Conservation (phyloP, 768 basidiomycete genomes). For the Lyophyllum shimeji region DNA sequence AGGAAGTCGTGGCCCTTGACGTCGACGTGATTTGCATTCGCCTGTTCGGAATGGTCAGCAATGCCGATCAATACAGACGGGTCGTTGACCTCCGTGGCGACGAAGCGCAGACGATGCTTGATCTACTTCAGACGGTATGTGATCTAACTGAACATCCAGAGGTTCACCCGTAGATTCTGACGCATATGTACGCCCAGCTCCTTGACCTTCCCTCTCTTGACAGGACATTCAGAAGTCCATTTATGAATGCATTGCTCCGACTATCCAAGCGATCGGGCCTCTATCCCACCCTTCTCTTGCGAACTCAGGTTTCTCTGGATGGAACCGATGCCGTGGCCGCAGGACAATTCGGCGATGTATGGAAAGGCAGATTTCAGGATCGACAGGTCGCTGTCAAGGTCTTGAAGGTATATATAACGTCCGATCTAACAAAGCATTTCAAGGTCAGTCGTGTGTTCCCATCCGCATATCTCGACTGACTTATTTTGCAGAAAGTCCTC, state of each 20-base stretch:
- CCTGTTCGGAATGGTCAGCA: constrained; percentile 4
- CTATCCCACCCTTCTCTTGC: constrained; percentile 24
- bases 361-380: constrained; percentile 23
- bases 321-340: constrained; percentile 17
- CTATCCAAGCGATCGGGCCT: constrained; percentile 26
- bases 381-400: constrained; percentile 31
- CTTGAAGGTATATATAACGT: constrained; percentile 18
- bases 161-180: background rate
- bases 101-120: constrained; percentile 11
- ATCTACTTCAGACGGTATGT: constrained; percentile 13
- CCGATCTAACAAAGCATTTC: constrained; percentile 15
- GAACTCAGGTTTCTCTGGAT: constrained; percentile 7
- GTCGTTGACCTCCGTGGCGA: constrained; percentile 4
- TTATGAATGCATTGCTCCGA: constrained; percentile 15
- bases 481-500: constrained; percentile 7
- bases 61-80: background rate
- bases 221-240: constrained; percentile 8
- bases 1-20: constrained; percentile 8
- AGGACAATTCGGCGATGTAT: constrained; percentile 31
- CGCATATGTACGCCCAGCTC: constrained; percentile 1
- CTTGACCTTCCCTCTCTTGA: constrained; percentile 10
- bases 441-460: constrained; percentile 18
- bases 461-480: background rate
- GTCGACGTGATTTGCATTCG: constrained; percentile 9
- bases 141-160: background rate